Evolutionary conservation across 192 early-diverging fungal genomes (phyloP), one percentile per base, ranked within the genome.

Genomic region (Entomortierella lignicola): DNA sequence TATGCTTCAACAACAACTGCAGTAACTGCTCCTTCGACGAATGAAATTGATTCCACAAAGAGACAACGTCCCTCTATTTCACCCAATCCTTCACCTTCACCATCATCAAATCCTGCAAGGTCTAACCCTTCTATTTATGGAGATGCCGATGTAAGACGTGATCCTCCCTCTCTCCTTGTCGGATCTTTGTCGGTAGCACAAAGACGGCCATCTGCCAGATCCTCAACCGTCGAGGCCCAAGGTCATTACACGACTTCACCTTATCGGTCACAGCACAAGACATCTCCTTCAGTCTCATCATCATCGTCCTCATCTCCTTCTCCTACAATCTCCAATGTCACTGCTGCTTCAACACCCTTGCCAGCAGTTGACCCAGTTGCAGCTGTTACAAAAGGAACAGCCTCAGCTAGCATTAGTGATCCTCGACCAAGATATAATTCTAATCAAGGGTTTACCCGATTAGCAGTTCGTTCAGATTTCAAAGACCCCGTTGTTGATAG

Each of bases 261-360:
- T 4, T 54, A 60, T 42, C 52, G 74, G 32, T 55, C 66, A 37
- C 75, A 65, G 13, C 57, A n/a, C 26, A 10, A 63, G 0, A 37
- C 63, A 5, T 69, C 75, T 18, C 66, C 75, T 6, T 70, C 75
- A 1, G 21, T 77, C 0, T 62, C 73, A 0, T 70, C 75, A 4
- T 79, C 75, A 0, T 60, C 75, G 8, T 70, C 75, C 17, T 77
- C 75, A 34, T 79, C 75, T 1, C 75, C 75, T 2, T 79, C 75
- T 8, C 75, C 75, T 27, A 69, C 74, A 29, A 79, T 70, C 18
- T 69, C 75, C 10, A 65, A 67, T 1, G 58, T 52, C 2, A 70
- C 75, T 10, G 68, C 68, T 20, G 67, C 56, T 13, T 77, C 74
- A 12, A 70, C 67, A 15, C 62, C 75, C 13, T 20, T 70, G 34